These are phyloP conservation scores for Suillus weaverae DNA, from an alignment of 768 basidiomycete genomes.

Conservation along the genomic window DNA sequence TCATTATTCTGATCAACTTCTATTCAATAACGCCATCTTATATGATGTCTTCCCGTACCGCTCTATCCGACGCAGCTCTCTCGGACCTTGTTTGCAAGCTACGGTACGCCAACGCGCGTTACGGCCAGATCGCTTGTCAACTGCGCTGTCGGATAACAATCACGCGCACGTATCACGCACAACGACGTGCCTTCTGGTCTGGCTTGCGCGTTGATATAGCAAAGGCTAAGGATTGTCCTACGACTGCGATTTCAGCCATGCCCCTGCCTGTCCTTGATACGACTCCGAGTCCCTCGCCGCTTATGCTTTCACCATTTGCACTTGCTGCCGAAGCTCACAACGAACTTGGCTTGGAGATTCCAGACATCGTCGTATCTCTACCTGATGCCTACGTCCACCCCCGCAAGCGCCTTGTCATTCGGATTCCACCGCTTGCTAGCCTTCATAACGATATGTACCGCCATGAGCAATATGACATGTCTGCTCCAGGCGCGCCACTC, in stretches of 20 bases:
- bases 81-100: constrained; percentile 42
- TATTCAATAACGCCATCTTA: constrained; percentile 7
- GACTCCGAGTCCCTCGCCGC: constrained; percentile 7
- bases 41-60: constrained; percentile 12
- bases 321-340: background rate
- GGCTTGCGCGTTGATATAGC: constrained; percentile 46
- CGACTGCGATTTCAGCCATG: constrained; percentile 37
- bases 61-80: constrained; percentile 25
- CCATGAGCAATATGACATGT: background rate
- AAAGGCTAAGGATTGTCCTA: constrained; percentile 42
- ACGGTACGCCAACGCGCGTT: constrained; percentile 43
- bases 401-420: constrained; percentile 5
- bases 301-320: background rate
- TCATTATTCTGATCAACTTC: constrained; percentile 4
- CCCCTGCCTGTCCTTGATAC: constrained; percentile 41
- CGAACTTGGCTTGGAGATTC: constrained; percentile 4
- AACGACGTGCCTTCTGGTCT: constrained; percentile 43
- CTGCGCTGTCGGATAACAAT: constrained; percentile 32
- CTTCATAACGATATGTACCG: constrained; percentile 6
- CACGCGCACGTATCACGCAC: constrained; percentile 46
- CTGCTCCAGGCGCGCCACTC: constrained; percentile 27
- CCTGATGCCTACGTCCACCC: background rate
- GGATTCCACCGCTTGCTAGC: constrained; percentile 7
- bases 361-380: constrained; percentile 12
- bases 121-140: constrained; percentile 37